Evolutionary conservation across 2,329 filamentous ascomycete genomes (phyloP).

Genomic region (Aspergillus sp.): DNA sequence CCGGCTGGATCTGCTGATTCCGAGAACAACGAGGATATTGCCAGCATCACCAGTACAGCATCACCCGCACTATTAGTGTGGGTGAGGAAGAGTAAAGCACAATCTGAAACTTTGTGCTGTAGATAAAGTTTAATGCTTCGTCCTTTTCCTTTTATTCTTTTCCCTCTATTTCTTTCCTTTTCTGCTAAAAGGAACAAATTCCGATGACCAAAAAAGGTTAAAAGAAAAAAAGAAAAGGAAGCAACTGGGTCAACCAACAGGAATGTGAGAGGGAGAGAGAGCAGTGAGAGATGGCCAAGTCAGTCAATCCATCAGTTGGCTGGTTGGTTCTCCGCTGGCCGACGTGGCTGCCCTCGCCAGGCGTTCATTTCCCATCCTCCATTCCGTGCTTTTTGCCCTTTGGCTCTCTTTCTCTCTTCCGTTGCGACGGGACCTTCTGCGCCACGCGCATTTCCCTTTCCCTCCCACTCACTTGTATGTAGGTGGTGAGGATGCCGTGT

Average conservation of each 20-base stretch:
- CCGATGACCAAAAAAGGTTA: neutral
- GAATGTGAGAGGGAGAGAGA: neutral
- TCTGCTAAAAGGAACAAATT: neutral
- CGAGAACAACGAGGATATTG: neutral
- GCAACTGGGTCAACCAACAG: neutral
- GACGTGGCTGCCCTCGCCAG: constrained; percentile 7
- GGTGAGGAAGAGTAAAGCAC: neutral
- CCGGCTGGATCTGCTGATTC: neutral
- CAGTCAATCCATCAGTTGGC: neutral
- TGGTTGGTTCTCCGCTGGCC: neutral
- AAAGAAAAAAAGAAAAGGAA: neutral
- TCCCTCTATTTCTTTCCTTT: neutral
- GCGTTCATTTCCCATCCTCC: constrained; percentile 5
- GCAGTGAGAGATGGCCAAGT: neutral
- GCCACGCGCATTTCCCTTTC: neutral
- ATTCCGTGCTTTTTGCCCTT: neutral
- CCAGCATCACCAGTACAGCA: neutral
- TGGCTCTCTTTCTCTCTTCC: neutral
- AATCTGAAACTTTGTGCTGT: neutral
- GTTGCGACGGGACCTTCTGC: neutral
- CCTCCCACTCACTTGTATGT: neutral
- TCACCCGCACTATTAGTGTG: neutral
- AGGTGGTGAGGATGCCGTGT: neutral
- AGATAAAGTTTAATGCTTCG: neutral
- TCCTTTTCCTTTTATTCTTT: neutral